Evolutionary conservation across 495 filamentous ascomycete species (phyloP), one percentile per base, ranked within the genome.

Genomic region (Sporormia fimetaria): DNA sequence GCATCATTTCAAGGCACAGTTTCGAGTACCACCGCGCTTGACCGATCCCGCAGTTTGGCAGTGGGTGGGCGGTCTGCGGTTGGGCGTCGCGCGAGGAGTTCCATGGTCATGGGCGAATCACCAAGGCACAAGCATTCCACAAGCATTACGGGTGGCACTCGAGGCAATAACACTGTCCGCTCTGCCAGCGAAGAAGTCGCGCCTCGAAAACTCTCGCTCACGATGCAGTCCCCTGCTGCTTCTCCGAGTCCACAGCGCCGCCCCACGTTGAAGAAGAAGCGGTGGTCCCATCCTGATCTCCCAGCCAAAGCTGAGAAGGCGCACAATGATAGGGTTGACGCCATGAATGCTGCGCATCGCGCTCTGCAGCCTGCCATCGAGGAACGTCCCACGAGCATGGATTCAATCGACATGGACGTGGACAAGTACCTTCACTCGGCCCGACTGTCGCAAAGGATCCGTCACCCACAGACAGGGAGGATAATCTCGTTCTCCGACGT

Each of bases 401-500:
- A 96, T 62, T 90, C 83, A 6, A 75, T 96, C 42, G 87, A 94
- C 52, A 32, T 47, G 5, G 83, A 81, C 6, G 87, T 99, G 0
- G 72, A 83, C 31, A 75, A 76, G n/a, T 96, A 92, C 53, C 66
- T 94, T 3, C 75, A 77, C 42, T 80, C 85, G 22, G 76, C 87
- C 0, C 78, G 87, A 9, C 61, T 99, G 45, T 85, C 83, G 10
- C 90, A 93, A 56, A 87, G 76, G 61, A 81, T 95, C 30, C 67
- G 67, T 20, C 81, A 94, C 62, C 86, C 88, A 1, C 76, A 80
- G 25, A 87, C 82, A 2, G 84, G 86, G 6, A 80, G 90, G 24
- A 70, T 79, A 16, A 94, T 99, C 49, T 88, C 83, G 14, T 99
- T 94, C 60, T 94, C 88, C 0, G 92, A 99, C 62, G 90, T 99